Conservation (phyloP, 2,329 filamentous ascomycete genomes). For the Teratosphaeriaceae sp. region DNA sequence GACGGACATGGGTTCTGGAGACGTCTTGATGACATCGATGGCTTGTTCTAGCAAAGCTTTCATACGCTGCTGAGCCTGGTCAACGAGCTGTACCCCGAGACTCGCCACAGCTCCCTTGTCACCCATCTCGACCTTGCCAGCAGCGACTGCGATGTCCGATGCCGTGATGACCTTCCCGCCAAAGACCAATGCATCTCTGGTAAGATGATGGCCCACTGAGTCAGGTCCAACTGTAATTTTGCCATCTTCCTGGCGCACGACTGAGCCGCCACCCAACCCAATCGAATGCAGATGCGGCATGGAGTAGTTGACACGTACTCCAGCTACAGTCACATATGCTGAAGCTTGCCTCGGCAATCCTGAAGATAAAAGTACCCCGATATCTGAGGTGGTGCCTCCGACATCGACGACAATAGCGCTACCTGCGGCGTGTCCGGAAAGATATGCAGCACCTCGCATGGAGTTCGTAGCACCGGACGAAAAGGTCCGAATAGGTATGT, state of each 20-base stretch:
- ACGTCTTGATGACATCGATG: constrained; percentile 53
- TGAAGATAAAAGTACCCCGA: constrained; percentile 52
- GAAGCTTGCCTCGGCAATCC: constrained; percentile 57
- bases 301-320: constrained; percentile 49
- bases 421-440: constrained; percentile 35
- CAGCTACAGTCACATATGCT: constrained; percentile 54
- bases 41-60: constrained; percentile 44
- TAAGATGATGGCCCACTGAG: constrained; percentile 49
- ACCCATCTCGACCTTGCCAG: constrained; percentile 21
- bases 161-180: constrained; percentile 49
- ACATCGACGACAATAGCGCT: constrained; percentile 55
- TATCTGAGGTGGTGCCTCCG: constrained; percentile 59
- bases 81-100: constrained; percentile 13
- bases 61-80: constrained; percentile 31
- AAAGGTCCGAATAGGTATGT: constrained; percentile 46
- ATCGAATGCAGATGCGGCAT: constrained; percentile 46
- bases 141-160: constrained; percentile 44
- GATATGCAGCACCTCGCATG: constrained; percentile 51
- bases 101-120: constrained; percentile 15
- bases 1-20: constrained; percentile 45
- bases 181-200: constrained; percentile 44
- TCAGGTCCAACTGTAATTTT: constrained; percentile 48
- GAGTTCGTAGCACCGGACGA: constrained; percentile 48
- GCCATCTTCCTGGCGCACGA: constrained; percentile 29
- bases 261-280: constrained; percentile 50